Base-by-base conservation (phyloP, 225 moss, liverwort and hornwort genomes). In the Polytrichum commune region DNA sequence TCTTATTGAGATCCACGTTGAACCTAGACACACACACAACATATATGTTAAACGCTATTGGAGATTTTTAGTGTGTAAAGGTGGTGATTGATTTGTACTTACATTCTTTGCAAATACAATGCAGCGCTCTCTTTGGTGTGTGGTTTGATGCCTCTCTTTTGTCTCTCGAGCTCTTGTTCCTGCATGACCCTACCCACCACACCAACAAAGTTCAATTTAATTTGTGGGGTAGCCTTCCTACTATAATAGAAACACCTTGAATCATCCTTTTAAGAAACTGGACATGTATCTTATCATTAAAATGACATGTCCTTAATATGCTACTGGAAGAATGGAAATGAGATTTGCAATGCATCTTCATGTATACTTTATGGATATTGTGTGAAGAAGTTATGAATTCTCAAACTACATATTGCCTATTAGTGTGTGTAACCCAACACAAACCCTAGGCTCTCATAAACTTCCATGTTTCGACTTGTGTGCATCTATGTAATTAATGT, bases 141-240 rank as follows among this genome's bases (percentile, higher is more conserved):
- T 7, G 83, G 60, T 68, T 89, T 91, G 46, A 87, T 82, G 63
- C 98, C 98, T 75, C 84, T 84, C 69, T 62, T 83, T 72, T 98
- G 93, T 19, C 80, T 85, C 71, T 92, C 92, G 55, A 98, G 63
- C 71, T 98, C 98, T 75, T 76, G 55, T 79, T 95, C 98, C 72
- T 93, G 92, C 85, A 80, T 89, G 27, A 26, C 27, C 25, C 22
- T 63, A 13, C 63, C 25, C 19, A 24, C 27, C 63, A 26, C 13
- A 26, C 27, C 10, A 63, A 29, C 1, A 26, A 18, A 9, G 5
- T 63, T 18, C 18, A 29, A 13, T 63, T 19, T 28, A 9, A 9
- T 35, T 33, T 9, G 2, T 9, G 35, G 9, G 22, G 5, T 23
- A 23, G 23, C 18, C 22, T 1, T 23, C 26, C 22, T 7, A 22